Conservation (phyloP, 2,329 filamentous ascomycete genomes). For the Hymenoscyphus salicellus region DNA sequence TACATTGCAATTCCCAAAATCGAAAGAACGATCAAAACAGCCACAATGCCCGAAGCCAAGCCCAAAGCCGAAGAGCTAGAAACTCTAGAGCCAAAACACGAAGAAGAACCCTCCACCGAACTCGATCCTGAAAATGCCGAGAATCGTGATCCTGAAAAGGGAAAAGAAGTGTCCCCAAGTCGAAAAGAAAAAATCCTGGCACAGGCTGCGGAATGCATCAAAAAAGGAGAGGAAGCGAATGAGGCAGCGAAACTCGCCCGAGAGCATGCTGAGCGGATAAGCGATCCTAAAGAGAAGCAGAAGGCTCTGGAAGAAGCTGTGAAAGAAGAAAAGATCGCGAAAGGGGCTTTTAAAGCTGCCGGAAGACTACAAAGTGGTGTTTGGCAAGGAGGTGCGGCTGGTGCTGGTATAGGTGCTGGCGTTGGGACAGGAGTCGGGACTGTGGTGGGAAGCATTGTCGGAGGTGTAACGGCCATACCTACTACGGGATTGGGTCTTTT, state of each 20-base stretch:
- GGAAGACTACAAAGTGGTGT: slow-evolving; percentile 38
- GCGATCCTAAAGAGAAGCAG: slow-evolving; percentile 20
- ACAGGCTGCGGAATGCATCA: slow-evolving; percentile 17
- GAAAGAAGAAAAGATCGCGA: slow-evolving; percentile 22
- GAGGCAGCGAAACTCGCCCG: slow-evolving; percentile 13
- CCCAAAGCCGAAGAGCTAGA: not conserved
- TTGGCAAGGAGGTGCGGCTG: slow-evolving; percentile 28
- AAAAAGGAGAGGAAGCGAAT: slow-evolving; percentile 16
- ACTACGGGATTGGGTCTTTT: slow-evolving; percentile 23
- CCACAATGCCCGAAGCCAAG: not conserved
- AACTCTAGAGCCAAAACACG: not conserved
- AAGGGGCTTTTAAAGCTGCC: slow-evolving; percentile 66
- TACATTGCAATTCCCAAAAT: too few relatives aligned
- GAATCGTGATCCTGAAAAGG: not conserved
- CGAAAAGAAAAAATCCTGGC: slow-evolving; percentile 22
- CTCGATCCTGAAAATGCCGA: slow-evolving; percentile 3
- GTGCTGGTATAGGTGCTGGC: slow-evolving; percentile 26
- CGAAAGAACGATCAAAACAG: not conserved
- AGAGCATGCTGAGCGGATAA: slow-evolving; percentile 11
- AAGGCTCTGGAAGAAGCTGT: slow-evolving; percentile 19
- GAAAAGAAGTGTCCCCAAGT: slow-evolving; percentile 6
- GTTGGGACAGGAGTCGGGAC: slow-evolving; percentile 25
- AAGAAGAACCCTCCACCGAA: not conserved
- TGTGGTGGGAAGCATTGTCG: slow-evolving; percentile 5
- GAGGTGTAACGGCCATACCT: slow-evolving; percentile 14